phyloP scores from a whole-genome alignment of 129 eudicot genomes.

The Lonicera japonica region DNA sequence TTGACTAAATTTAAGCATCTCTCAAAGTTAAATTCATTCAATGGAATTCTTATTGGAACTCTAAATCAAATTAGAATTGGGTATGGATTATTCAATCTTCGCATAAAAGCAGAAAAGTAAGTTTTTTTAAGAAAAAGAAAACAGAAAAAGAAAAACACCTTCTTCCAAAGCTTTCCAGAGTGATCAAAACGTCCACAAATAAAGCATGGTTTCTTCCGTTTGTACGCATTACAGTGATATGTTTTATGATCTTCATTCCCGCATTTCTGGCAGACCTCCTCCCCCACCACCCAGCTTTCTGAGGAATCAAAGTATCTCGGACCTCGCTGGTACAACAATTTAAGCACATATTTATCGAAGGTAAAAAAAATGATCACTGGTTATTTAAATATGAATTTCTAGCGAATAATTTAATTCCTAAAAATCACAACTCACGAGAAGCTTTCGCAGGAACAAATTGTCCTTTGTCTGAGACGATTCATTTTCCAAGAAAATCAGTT shows the following conservation, averaged over 20 bases:
- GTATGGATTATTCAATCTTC: too few species aligned
- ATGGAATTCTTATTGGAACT: too few species aligned
- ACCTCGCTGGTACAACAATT: conserved; percentile 4
- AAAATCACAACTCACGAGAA: conserved; percentile 2
- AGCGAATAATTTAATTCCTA: background rate
- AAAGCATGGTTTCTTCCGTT: conserved; percentile 23
- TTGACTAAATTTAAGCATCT: too few species aligned
- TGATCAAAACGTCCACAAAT: conserved; percentile 24
- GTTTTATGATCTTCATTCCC: conserved; percentile 1
- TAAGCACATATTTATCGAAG: background rate
- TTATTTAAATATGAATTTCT: background rate
- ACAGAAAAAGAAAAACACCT: conserved; percentile 3
- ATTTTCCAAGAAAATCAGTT: background rate
- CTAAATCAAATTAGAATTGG: too few species aligned
- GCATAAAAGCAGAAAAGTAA: background rate
- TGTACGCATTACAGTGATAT: background rate
- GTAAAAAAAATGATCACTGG: background rate
- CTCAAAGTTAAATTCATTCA: too few species aligned
- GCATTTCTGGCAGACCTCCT: background rate
- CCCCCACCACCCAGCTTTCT: background rate
- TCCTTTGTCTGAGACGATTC: background rate
- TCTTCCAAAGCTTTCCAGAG: conserved; percentile 7
- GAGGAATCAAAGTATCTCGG: conserved; percentile 10
- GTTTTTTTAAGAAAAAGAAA: too few species aligned
- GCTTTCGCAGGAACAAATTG: conserved; percentile 1